Evolutionary conservation across 2,329 filamentous ascomycete genomes (phyloP), one percentile per base, ranked within the genome.

Genomic region (Annulohypoxylon truncatum): DNA sequence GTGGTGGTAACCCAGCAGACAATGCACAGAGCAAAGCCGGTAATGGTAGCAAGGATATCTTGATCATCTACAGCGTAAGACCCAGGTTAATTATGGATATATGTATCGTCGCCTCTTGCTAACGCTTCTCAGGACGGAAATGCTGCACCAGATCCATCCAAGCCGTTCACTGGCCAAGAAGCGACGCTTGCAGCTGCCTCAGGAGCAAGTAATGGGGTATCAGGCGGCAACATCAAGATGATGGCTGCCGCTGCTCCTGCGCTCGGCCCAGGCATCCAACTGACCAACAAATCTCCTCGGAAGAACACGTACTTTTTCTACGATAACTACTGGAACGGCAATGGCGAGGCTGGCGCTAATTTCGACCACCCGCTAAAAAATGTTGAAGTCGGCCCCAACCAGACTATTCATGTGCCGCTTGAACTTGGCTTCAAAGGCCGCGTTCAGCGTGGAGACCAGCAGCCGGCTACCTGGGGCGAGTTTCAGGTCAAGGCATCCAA

Each of bases 251-350:
- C 56, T 4, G 13, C 53, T 29, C 42, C 9, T n/a, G 72, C 73
- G 2, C 50, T 31, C 1, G 67, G 66, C 12, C 75, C 79, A 6
- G 79, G 79, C 8, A 79, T 81, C 57, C 66, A 74, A 22, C 70
- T 81, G n/a, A 78, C 72, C 63, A 80, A 81, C 71, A 77, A 77
- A 54, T 77, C 76, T 13, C 51, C 65, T 15, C 73, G 74, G 51
- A 69, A 76, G 42, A 60, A 77, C 62, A 75, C 71, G 0, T 81
- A 79, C 72, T 78, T 72, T 66, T 81, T 81, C 75, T 81, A 77
- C 72, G 72, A 80, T 61, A 81, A 81, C 71, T 76, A 77, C 72
- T 79, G 77, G 78, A 80, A 81, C 67, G 79, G 78, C 55, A 75
- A 79, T 67, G 79, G 78, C 42, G 73, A 68, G 10, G 79, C 75